Conservation (phyloP, 169 alveolate species). For the Cryptosporidium felis region DNA sequence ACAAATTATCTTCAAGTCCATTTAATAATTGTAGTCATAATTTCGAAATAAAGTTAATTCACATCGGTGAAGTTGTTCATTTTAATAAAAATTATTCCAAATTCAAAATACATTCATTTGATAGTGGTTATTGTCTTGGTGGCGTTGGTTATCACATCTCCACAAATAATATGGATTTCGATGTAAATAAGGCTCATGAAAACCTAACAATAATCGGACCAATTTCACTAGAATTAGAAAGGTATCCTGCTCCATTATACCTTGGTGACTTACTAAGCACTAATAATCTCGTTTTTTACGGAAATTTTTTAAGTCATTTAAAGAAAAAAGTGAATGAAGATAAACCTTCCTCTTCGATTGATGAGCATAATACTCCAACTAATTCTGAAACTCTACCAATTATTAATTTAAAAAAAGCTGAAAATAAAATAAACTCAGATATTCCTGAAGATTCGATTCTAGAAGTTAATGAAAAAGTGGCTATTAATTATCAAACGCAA, state of each 20-base stretch:
- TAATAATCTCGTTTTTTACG: slow-evolving; percentile 43
- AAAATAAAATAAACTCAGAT: no score
- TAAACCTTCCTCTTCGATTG: no score
- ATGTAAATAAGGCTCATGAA: not conserved
- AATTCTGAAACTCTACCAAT: no score
- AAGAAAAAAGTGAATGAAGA: not conserved
- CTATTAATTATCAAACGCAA: not conserved
- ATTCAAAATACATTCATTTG: slow-evolving; percentile 30
- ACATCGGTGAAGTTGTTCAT: slow-evolving; percentile 30
- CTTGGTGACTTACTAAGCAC: slow-evolving; percentile 28
- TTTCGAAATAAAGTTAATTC: slow-evolving; percentile 13
- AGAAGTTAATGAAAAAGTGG: no score
- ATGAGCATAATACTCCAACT: no score
- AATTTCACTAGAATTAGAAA: slow-evolving; percentile 38
- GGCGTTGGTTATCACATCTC: slow-evolving; percentile 49
- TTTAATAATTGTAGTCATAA: not conserved
- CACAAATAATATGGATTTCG: slow-evolving; percentile 1
- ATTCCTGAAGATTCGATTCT: no score
- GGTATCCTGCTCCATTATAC: slow-evolving; percentile 64
- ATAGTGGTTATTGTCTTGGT: slow-evolving; percentile 64
- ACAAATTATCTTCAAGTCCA: not conserved
- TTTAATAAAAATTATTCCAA: not conserved
- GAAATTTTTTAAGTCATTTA: not conserved
- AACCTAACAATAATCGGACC: slow-evolving; percentile 45
- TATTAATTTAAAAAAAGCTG: no score